A percentile compares a stretch with the other conserved stretches of the same genome.
Evolutionary conservation across 768 basidiomycete genomes (phyloP).

Genomic region (Leccinum truebloodii): DNA sequence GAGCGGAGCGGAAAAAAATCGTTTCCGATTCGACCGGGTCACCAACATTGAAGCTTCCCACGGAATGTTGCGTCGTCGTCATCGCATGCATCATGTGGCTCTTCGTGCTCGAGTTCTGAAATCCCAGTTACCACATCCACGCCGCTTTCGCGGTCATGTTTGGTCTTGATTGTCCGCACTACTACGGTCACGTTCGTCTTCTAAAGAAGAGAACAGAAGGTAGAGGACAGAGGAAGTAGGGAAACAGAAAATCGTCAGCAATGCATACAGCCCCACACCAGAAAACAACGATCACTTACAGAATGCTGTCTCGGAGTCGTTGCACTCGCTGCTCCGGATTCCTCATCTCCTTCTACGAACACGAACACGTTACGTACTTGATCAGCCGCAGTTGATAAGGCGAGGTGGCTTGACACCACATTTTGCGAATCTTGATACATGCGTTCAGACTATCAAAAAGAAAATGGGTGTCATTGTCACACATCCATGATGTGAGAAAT

Average conservation of each 20-base stretch:
- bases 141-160: conserved; percentile 7
- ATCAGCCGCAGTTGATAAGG: conserved; percentile 3
- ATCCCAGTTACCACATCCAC: background rate
- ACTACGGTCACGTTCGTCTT: conserved; percentile 22
- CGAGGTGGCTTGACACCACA: background rate
- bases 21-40: no score
- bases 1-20: no score
- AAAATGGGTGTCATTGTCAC: background rate
- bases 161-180: conserved; percentile 16
- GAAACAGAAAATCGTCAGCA: background rate
- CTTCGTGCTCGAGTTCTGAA: background rate
- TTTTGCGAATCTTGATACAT: conserved; percentile 12
- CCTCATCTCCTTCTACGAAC: background rate
- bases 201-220: background rate
- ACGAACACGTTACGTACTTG: background rate
- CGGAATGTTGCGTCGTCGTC: background rate
- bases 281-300: conserved; percentile 1
- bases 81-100: background rate
- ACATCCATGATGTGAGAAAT: background rate
- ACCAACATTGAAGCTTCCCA: no score
- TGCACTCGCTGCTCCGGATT: background rate
- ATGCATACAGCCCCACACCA: background rate
- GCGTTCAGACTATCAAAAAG: conserved; percentile 22
- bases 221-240: background rate
- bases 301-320: background rate